Evolutionary conservation across 2,329 filamentous ascomycete genomes (phyloP).

Genomic region (Ophiosphaerella korrae): DNA sequence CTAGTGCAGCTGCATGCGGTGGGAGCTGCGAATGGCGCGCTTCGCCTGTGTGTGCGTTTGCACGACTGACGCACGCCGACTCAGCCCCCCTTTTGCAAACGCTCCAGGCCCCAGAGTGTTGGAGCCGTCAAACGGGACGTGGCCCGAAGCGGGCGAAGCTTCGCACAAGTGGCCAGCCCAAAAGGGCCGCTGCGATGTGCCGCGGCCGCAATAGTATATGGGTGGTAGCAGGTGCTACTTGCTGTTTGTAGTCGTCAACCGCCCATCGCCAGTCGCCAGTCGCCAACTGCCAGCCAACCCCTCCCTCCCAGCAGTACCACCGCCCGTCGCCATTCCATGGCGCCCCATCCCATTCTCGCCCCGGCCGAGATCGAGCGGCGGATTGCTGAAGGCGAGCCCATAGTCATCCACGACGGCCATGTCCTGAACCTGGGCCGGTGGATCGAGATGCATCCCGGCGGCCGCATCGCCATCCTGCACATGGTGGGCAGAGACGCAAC

Average conservation of each 20-base stretch:
- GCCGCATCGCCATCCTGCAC: constrained; percentile 63
- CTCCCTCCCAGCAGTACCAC: not conserved
- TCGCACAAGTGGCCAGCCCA: not conserved
- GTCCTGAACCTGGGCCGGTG: constrained; percentile 63
- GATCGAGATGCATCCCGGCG: constrained; percentile 65
- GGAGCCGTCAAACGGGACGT: not conserved
- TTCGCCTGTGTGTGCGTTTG: not conserved
- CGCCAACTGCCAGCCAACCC: too few relatives aligned
- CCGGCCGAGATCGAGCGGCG: constrained; percentile 55
- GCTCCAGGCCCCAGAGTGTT: constrained; percentile 1
- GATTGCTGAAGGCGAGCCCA: constrained; percentile 61
- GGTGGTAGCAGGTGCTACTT: not conserved
- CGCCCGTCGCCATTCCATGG: constrained; percentile 12
- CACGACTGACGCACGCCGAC: not conserved
- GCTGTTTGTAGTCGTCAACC: not conserved
- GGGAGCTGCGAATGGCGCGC: not conserved
- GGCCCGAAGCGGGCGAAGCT: not conserved
- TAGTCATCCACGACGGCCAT: constrained; percentile 62
- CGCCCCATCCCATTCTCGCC: constrained; percentile 45
- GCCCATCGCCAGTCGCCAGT: too few relatives aligned
- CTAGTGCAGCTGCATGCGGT: not conserved
- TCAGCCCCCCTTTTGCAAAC: constrained; percentile 3
- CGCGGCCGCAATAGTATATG: not conserved
- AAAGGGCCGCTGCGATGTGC: not conserved
- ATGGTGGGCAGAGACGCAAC: constrained; percentile 66